A percentile compares a stretch with the other conserved stretches of the same genome.
Conservation (phyloP, 2,329 filamentous ascomycete genomes). For the Colletotrichum plurivorum region DNA sequence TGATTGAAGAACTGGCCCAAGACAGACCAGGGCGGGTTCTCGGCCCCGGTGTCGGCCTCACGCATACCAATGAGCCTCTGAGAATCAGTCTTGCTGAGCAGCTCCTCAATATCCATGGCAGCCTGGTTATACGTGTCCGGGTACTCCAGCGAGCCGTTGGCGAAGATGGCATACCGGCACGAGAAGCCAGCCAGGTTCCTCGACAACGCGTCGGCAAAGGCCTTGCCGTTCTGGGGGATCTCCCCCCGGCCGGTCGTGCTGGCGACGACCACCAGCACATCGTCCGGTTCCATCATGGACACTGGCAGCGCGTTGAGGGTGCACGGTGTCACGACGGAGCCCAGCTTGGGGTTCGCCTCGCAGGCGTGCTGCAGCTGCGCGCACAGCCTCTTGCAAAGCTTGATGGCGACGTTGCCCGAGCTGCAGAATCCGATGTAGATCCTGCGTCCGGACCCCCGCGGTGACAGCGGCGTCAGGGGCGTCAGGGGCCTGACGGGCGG, state of each 20-base stretch:
- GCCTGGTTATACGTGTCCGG: slow-evolving; percentile 38
- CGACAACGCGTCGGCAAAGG: slow-evolving; percentile 29
- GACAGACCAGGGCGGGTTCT: slow-evolving; percentile 37
- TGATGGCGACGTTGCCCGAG: slow-evolving; percentile 39
- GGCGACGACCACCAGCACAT: slow-evolving; percentile 33
- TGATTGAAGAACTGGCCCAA: slow-evolving; percentile 34
- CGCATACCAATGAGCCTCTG: slow-evolving; percentile 36
- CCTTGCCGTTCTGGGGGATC: slow-evolving; percentile 37
- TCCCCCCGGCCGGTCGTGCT: slow-evolving; percentile 36
- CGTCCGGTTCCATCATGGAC: slow-evolving; percentile 26
- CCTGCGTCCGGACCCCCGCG: slow-evolving; percentile 29
- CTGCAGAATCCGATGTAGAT: slow-evolving; percentile 39
- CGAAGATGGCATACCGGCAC: slow-evolving; percentile 35
- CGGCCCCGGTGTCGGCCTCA: slow-evolving; percentile 31
- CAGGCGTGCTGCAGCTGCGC: slow-evolving; percentile 39
- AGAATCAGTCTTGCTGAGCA: slow-evolving; percentile 27
- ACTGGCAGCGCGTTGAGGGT: slow-evolving; percentile 36
- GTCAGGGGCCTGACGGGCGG: slow-evolving; percentile 30
- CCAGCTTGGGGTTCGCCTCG: slow-evolving; percentile 33
- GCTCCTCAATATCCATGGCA: slow-evolving; percentile 34
- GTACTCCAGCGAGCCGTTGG: slow-evolving; percentile 36
- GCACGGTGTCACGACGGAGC: slow-evolving; percentile 33
- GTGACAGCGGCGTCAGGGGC: slow-evolving; percentile 32
- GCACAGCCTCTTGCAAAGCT: slow-evolving; percentile 39
- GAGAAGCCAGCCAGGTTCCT: slow-evolving; percentile 24